These are phyloP conservation scores for Lagenaria siceraria DNA, from an alignment of 306 rosid genomes.

Conservation along the genomic window DNA sequence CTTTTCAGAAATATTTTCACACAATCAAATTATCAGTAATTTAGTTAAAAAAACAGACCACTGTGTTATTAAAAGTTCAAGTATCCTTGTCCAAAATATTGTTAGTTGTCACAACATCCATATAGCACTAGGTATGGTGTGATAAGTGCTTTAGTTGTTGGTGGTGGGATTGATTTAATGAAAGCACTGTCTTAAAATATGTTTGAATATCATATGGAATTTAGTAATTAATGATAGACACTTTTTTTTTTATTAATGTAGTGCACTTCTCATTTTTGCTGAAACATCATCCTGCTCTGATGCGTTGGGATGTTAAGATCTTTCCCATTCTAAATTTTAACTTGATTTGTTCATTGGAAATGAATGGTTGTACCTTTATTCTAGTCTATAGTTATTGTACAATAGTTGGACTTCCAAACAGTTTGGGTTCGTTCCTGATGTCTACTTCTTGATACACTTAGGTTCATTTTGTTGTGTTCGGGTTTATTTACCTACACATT, in stretches of 20 bases:
- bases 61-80: neutral
- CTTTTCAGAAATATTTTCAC: neutral
- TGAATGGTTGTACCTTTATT: neutral
- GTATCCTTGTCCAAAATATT: neutral
- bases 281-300: neutral
- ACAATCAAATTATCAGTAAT: neutral
- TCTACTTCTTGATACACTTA: neutral
- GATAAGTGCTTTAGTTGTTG: neutral
- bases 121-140: neutral
- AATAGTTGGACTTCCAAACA: neutral
- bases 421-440: neutral
- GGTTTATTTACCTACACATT: too few relatives aligned
- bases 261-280: neutral
- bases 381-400: neutral
- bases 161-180: neutral
- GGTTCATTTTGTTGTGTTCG: too few relatives aligned
- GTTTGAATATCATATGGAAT: neutral
- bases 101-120: neutral
- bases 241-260: neutral
- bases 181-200: neutral
- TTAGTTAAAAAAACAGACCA: neutral
- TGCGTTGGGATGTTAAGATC: neutral
- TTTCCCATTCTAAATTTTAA: neutral
- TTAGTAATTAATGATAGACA: neutral
- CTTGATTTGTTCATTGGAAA: neutral